Conservation (phyloP, 331 rosid genomes). For the Rhamnella rubrinervis region DNA sequence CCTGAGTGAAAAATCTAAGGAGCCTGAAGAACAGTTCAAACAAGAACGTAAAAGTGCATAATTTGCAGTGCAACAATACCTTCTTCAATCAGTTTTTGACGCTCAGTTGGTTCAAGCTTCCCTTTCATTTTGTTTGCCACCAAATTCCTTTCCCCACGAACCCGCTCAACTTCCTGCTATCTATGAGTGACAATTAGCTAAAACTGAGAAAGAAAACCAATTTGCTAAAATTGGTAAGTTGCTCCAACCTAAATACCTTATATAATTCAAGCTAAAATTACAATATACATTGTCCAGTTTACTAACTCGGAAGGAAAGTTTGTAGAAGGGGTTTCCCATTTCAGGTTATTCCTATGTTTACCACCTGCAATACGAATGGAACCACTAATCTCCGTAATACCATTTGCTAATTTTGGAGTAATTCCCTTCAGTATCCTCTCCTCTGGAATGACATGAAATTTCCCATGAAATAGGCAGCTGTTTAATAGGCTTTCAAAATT, state of each 20-base stretch:
- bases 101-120: slow-evolving; percentile 72
- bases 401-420: too few relatives aligned
- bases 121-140: slow-evolving; percentile 98
- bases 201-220: slow-evolving; percentile 37
- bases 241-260: background rate
- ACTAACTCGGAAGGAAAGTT: too few relatives aligned
- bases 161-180: slow-evolving; percentile 95
- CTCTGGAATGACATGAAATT: too few relatives aligned
- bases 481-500: too few relatives aligned
- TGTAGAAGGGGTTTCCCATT: too few relatives aligned
- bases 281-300: background rate
- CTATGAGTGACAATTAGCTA: slow-evolving; percentile 80
- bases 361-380: too few relatives aligned
- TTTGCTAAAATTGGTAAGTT: background rate
- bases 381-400: too few relatives aligned
- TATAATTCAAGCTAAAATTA: background rate
- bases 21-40: slow-evolving; percentile 8
- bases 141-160: slow-evolving; percentile 82
- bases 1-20: slow-evolving; percentile 38
- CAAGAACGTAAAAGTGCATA: background rate
- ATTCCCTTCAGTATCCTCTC: too few relatives aligned
- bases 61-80: slow-evolving; percentile 40
- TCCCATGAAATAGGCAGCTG: too few relatives aligned
- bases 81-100: slow-evolving; percentile 79
- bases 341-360: too few relatives aligned